Conservation (phyloP, 2,329 filamentous ascomycete species). For the Xylariomycetidae sp. region DNA sequence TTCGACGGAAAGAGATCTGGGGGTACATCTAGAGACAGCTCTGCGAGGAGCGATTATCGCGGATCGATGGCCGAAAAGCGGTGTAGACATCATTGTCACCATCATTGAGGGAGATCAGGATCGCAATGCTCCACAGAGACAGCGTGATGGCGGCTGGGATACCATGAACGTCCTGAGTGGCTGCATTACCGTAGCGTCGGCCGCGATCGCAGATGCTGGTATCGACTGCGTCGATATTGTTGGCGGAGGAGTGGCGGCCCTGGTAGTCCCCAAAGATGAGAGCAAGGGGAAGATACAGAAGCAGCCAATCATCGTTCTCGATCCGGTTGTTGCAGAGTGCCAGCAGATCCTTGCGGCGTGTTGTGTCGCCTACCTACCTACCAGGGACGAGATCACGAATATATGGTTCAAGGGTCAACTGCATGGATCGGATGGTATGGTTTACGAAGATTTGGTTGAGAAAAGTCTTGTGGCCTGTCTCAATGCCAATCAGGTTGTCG, state of each 20-base stretch:
- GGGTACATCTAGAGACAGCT: conserved; percentile 86
- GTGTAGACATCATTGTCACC: conserved; percentile 90
- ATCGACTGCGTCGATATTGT: conserved; percentile 94
- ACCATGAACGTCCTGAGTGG: conserved; percentile 88
- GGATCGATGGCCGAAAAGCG: conserved; percentile 97
- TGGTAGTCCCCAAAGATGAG: conserved; percentile 50
- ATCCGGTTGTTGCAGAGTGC: conserved; percentile 80
- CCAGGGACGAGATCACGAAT: conserved; percentile 86
- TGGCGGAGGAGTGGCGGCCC: conserved; percentile 80
- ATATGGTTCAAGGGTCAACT: conserved; percentile 82
- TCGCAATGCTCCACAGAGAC: conserved; percentile 42
- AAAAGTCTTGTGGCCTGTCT: conserved; percentile 37
- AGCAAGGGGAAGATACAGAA: no score
- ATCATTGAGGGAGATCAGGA: conserved; percentile 92
- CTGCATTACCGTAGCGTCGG: conserved; percentile 89
- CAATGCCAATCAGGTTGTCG: conserved; percentile 37
- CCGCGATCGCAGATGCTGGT: conserved; percentile 87
- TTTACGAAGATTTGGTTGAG: conserved; percentile 38
- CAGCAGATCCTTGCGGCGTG: conserved; percentile 73
- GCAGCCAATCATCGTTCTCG: conserved; percentile 57
- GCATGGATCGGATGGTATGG: conserved; percentile 35
- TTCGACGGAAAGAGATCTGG: conserved; percentile 79
- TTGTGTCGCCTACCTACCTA: conserved; percentile 83
- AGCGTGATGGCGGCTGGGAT: conserved; percentile 68
- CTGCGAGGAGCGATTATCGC: conserved; percentile 85